Conservation (phyloP, 1,284 basidiomycete genomes). For the Anthracocystis walkeri region DNA sequence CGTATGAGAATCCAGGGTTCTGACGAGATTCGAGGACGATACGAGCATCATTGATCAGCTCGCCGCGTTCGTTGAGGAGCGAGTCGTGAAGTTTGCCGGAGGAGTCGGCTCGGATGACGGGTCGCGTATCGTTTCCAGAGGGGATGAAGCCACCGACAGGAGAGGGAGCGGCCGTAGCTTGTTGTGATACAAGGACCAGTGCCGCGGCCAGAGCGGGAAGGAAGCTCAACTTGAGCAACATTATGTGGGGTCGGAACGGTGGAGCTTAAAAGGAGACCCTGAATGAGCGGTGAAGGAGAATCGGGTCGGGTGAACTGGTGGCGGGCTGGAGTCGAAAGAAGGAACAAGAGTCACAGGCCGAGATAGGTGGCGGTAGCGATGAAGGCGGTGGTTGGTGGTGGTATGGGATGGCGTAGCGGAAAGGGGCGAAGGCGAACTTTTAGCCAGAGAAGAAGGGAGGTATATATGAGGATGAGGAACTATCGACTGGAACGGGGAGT, state of each 20-base stretch:
- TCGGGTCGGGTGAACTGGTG: neutral
- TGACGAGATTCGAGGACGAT: conserved; percentile 44
- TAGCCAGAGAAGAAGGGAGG: neutral
- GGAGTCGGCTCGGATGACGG: conserved; percentile 36
- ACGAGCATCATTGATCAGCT: conserved; percentile 35
- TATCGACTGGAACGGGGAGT: neutral
- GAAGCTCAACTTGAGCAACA: conserved; percentile 24
- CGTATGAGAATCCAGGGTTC: conserved; percentile 47
- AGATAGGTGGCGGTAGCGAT: neutral
- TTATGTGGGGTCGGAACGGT: conserved; percentile 6
- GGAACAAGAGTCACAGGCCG: neutral
- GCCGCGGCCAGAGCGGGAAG: conserved; percentile 23
- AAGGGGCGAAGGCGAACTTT: neutral
- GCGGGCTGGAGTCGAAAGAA: neutral
- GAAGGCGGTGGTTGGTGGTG: neutral
- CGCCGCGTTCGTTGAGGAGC: conserved; percentile 41
- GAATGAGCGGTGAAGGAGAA: neutral
- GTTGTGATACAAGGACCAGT: conserved; percentile 26
- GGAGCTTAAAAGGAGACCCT: neutral
- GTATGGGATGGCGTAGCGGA: neutral
- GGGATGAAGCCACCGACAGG: conserved; percentile 24
- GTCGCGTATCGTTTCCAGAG: conserved; percentile 37
- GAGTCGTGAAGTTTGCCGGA: conserved; percentile 38
- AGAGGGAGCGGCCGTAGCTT: conserved; percentile 21
- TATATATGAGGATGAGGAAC: conserved; percentile 4